A percentile compares a stretch with the other conserved stretches of the same genome.
These are phyloP conservation scores for Fraxinus paxiana DNA, from an alignment of 305 asterid genomes.

Conservation along the genomic window DNA sequence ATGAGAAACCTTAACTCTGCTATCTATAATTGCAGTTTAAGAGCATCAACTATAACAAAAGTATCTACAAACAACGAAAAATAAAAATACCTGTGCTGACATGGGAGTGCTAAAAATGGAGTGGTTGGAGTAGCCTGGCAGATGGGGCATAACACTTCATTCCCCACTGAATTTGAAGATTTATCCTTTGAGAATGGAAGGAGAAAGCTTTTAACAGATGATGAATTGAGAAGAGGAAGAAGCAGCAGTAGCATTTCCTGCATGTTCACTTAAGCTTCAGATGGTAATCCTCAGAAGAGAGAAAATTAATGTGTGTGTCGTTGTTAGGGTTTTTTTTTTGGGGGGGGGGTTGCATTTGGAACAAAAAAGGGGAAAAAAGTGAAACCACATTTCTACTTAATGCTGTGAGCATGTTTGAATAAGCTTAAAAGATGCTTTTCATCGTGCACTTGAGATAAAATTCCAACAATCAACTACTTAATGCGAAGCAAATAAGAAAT, in stretches of 20 bases:
- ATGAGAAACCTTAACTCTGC: background rate
- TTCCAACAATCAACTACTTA: background rate
- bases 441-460: background rate
- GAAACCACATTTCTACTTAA: background rate
- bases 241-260: constrained; percentile 89
- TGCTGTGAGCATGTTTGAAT: background rate
- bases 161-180: constrained; percentile 49
- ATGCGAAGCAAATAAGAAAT: constrained; percentile 15
- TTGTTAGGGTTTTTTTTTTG: no score
- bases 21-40: background rate
- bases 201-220: constrained; percentile 63
- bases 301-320: background rate
- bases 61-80: background rate
- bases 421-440: background rate
- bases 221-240: constrained; percentile 79
- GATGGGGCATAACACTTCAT: constrained; percentile 22
- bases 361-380: background rate
- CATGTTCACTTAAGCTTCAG: constrained; percentile 29
- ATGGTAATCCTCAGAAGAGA: constrained; percentile 3
- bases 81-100: constrained; percentile 36
- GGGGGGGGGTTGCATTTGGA: background rate
- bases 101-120: constrained; percentile 83
- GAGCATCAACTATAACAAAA: background rate
- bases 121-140: constrained; percentile 77
- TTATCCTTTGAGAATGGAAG: constrained; percentile 69